phyloP scores from a whole-genome alignment of 2,329 filamentous ascomycete genomes.

The Talaromyces sp. region DNA sequence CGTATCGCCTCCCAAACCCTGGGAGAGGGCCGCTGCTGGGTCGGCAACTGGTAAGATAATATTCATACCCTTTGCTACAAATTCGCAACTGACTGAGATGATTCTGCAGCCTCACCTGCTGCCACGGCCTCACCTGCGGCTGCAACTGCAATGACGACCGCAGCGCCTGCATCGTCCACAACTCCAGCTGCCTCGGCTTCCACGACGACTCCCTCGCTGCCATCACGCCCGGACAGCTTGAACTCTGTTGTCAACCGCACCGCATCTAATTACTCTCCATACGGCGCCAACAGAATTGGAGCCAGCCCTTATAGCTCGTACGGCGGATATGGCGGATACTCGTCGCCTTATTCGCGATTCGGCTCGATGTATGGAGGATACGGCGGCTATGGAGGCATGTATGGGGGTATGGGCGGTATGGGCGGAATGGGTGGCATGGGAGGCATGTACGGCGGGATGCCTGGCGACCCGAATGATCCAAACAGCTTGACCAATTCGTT shows the following conservation, averaged over 20 bases:
- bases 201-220: slow-evolving; percentile 46
- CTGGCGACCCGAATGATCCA: slow-evolving; percentile 72
- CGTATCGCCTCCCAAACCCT: slow-evolving; percentile 89
- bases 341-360: slow-evolving; percentile 25
- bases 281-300: slow-evolving; percentile 53
- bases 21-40: slow-evolving; percentile 72
- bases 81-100: neutral
- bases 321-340: slow-evolving; percentile 48
- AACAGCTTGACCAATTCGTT: slow-evolving; percentile 95
- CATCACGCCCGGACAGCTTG: slow-evolving; percentile 73
- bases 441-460: slow-evolving; percentile 43
- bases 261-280: slow-evolving; percentile 71
- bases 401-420: slow-evolving; percentile 20
- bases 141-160: slow-evolving; percentile 29
- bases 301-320: slow-evolving; percentile 46
- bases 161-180: slow-evolving; percentile 39
- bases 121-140: slow-evolving; percentile 28
- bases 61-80: neutral
- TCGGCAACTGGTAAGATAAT: slow-evolving; percentile 4
- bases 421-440: slow-evolving; percentile 24
- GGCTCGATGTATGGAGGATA: slow-evolving; percentile 45
- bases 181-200: slow-evolving; percentile 40
- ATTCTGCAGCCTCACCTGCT: slow-evolving; percentile 13
- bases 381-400: slow-evolving; percentile 49
- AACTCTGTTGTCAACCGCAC: slow-evolving; percentile 79